These are phyloP conservation scores for Candida takata DNA, from an alignment of 805 yeast genomes.

Conservation along the genomic window DNA sequence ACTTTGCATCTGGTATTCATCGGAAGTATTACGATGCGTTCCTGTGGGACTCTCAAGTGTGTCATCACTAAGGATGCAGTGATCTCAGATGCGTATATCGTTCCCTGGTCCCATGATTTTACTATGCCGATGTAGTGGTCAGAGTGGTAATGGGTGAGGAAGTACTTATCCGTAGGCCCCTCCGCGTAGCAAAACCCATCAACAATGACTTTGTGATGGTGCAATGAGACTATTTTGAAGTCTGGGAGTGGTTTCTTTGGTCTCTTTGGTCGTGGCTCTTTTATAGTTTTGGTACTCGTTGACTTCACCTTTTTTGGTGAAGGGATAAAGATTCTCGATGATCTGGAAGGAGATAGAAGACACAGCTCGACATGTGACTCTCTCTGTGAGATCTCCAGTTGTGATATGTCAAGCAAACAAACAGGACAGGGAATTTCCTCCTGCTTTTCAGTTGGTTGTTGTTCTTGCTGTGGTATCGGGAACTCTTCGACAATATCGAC, in stretches of 20 bases:
- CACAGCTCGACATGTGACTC: constrained; percentile 53
- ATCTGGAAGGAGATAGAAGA: constrained; percentile 18
- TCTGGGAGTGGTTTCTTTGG: constrained; percentile 31
- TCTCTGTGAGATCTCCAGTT: constrained; percentile 34
- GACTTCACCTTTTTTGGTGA: constrained; percentile 12
- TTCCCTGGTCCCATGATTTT: constrained; percentile 68
- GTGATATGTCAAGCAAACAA: constrained; percentile 36
- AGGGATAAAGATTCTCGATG: constrained; percentile 26
- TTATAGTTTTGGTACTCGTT: constrained; percentile 4
- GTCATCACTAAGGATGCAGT: constrained; percentile 39
- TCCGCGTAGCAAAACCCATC: constrained; percentile 58
- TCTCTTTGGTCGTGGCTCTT: constrained; percentile 26
- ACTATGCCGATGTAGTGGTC: constrained; percentile 90
- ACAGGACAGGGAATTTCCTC: constrained; percentile 39
- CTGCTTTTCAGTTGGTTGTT: neutral
- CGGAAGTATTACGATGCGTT: constrained; percentile 33
- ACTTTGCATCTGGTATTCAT: constrained; percentile 23
- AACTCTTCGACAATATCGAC: no score
- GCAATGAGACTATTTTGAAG: constrained; percentile 45
- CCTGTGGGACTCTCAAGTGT: constrained; percentile 48
- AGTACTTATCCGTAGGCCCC: constrained; percentile 42
- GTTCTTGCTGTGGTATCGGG: neutral
- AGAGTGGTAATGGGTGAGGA: constrained; percentile 80
- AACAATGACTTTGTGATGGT: constrained; percentile 39
- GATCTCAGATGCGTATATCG: constrained; percentile 63